Percentiles rank a stretch among this genome's conserved stretches.
These are phyloP conservation scores for Rubroboletus satanas DNA, from an alignment of 768 basidiomycete genomes.

Conservation along the genomic window DNA sequence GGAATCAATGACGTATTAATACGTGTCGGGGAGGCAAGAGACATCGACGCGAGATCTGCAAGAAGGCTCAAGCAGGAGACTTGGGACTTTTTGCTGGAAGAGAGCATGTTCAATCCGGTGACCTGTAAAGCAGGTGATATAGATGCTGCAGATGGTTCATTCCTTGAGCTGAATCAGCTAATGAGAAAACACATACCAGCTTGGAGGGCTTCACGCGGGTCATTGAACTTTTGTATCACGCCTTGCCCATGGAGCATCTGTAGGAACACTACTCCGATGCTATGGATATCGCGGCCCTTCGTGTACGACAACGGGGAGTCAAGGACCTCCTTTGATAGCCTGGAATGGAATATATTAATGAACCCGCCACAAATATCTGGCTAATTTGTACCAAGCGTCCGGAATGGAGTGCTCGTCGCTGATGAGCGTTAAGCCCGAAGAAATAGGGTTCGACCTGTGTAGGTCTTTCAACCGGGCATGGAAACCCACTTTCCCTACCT, in stretches of 20 bases:
- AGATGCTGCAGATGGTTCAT: constrained; percentile 36
- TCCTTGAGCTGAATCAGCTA: neutral
- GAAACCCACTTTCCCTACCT: constrained; percentile 71
- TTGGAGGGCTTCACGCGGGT: constrained; percentile 55
- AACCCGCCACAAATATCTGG: neutral
- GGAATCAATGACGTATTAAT: constrained; percentile 17
- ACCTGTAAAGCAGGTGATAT: constrained; percentile 51
- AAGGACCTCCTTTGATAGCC: constrained; percentile 75
- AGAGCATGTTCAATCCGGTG: constrained; percentile 57
- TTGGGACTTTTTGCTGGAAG: constrained; percentile 51
- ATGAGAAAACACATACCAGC: constrained; percentile 38
- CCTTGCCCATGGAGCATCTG: constrained; percentile 85
- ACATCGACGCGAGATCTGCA: constrained; percentile 49
- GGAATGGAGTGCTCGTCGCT: constrained; percentile 24
- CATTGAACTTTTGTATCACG: constrained; percentile 51
- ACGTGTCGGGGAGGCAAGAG: constrained; percentile 26
- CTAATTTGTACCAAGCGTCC: constrained; percentile 26
- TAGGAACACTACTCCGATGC: constrained; percentile 70
- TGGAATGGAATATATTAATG: constrained; percentile 23
- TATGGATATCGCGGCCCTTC: constrained; percentile 76
- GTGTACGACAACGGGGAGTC: constrained; percentile 79
- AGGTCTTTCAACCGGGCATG: constrained; percentile 72
- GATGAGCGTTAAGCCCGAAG: constrained; percentile 17
- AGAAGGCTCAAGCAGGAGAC: constrained; percentile 57
- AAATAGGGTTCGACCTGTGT: constrained; percentile 81